Evolutionary conservation across 805 yeast genomes (phyloP).

Genomic region (Komagataella phaffii): DNA sequence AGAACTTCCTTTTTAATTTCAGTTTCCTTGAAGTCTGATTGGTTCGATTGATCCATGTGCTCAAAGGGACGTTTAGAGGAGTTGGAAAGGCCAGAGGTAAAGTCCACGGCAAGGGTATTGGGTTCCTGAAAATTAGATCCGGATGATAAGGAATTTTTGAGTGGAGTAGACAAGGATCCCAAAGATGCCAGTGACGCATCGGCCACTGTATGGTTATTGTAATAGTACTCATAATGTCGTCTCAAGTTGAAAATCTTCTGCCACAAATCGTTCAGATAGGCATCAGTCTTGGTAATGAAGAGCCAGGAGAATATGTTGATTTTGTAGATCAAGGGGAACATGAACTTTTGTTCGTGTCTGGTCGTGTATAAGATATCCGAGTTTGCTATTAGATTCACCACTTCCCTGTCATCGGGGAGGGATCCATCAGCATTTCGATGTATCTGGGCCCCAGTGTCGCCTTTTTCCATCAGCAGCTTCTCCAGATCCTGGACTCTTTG

Average conservation of each 20-base stretch:
- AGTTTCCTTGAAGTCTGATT: not conserved
- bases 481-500: slow-evolving; percentile 16
- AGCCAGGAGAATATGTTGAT: slow-evolving; percentile 42
- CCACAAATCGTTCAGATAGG: slow-evolving; percentile 42
- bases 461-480: slow-evolving; percentile 2
- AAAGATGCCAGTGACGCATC: slow-evolving; percentile 10
- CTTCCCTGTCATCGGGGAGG: slow-evolving; percentile 9
- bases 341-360: slow-evolving; percentile 16
- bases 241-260: slow-evolving; percentile 20
- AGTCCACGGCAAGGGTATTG: not conserved
- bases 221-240: slow-evolving; percentile 22
- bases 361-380: slow-evolving; percentile 22
- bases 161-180: not conserved
- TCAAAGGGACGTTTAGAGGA: not conserved
- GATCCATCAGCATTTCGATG: not conserved
- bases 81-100: not conserved
- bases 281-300: slow-evolving; percentile 45
- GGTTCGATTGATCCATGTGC: not conserved
- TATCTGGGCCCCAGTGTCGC: not conserved
- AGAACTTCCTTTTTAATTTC: not conserved
- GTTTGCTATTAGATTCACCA: slow-evolving; percentile 18
- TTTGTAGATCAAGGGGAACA: slow-evolving; percentile 22
- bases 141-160: slow-evolving; percentile 1
- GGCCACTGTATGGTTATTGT: slow-evolving; percentile 18
- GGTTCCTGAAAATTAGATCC: not conserved